A percentile compares a stretch with the other conserved stretches of the same genome.
Conservation (phyloP, 768 basidiomycete species). For the Xerocomellus chrysenteron region DNA sequence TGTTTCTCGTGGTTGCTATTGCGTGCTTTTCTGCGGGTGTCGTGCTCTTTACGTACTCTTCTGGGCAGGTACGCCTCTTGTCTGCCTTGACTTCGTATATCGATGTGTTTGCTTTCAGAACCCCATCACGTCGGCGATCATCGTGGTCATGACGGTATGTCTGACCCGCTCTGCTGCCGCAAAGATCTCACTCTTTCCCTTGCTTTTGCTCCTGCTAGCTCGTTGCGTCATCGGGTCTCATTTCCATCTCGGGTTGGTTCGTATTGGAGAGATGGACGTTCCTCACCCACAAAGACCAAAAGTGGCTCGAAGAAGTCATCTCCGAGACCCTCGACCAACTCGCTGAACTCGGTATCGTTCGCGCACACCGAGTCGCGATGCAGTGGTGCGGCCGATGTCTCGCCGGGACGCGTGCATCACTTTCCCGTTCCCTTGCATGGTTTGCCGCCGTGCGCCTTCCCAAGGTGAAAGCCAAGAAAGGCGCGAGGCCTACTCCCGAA, state of each 20-base stretch:
- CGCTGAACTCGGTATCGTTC: constrained; percentile 22
- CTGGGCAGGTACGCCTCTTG: constrained; percentile 49
- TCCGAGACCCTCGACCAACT: constrained; percentile 22
- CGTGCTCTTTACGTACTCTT: constrained; percentile 73
- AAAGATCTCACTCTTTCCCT: neutral
- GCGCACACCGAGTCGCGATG: constrained; percentile 22
- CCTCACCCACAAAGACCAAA: constrained; percentile 42
- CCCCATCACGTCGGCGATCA: constrained; percentile 60
- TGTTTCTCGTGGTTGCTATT: constrained; percentile 80
- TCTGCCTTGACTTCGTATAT: neutral
- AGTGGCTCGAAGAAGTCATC: constrained; percentile 45
- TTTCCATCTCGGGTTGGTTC: constrained; percentile 54
- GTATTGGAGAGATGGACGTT: constrained; percentile 48
- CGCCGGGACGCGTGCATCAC: neutral
- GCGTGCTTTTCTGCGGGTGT: constrained; percentile 79
- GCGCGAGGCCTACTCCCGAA: neutral
- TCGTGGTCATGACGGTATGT: constrained; percentile 64
- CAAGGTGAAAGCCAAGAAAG: neutral
- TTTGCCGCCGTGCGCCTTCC: constrained; percentile 5
- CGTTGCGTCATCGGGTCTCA: constrained; percentile 38
- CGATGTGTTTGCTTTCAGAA: constrained; percentile 37
- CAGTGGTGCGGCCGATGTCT: constrained; percentile 24
- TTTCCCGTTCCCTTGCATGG: constrained; percentile 14
- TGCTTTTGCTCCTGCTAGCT: constrained; percentile 11
- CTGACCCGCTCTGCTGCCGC: neutral